These are phyloP conservation scores for Annulohypoxylon stygium DNA, from an alignment of 495 filamentous ascomycete species.

Conservation along the genomic window DNA sequence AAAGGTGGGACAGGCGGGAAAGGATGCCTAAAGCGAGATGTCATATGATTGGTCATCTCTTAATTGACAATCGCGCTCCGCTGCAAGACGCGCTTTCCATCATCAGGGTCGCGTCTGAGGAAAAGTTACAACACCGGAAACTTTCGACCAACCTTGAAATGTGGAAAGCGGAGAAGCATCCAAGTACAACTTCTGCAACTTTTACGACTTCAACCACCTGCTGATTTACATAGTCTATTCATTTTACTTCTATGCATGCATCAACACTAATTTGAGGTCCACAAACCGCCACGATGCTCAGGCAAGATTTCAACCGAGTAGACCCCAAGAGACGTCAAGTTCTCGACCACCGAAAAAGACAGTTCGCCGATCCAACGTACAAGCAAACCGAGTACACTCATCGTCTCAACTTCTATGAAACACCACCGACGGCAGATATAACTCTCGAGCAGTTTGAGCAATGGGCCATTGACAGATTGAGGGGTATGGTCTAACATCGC, in stretches of 20 bases:
- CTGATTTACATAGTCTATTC: too few relatives aligned
- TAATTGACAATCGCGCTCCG: constrained; percentile 45
- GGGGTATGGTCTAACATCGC: constrained; percentile 62
- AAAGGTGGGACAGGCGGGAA: not conserved
- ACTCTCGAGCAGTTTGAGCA: constrained; percentile 98
- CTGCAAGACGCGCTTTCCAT: constrained; percentile 34
- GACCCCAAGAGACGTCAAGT: constrained; percentile 82
- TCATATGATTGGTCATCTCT: constrained; percentile 26
- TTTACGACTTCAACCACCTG: too few relatives aligned
- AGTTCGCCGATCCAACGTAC: constrained; percentile 81
- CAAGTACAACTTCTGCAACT: constrained; percentile 20
- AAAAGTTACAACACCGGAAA: constrained; percentile 15
- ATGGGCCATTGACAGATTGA: constrained; percentile 96
- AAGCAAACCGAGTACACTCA: constrained; percentile 82
- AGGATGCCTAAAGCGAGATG: not conserved
- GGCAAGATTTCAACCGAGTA: constrained; percentile 77
- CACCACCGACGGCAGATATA: constrained; percentile 92
- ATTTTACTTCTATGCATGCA: too few relatives aligned
- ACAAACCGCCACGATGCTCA: constrained; percentile 70
- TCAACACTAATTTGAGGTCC: not conserved
- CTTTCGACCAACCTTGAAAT: not conserved
- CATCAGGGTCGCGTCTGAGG: constrained; percentile 34
- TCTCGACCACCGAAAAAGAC: constrained; percentile 83
- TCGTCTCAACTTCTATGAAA: constrained; percentile 91
- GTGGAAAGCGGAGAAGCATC: constrained; percentile 6